Conservation (phyloP, 495 filamentous ascomycete species). For the Hypoxylon fragiforme region DNA sequence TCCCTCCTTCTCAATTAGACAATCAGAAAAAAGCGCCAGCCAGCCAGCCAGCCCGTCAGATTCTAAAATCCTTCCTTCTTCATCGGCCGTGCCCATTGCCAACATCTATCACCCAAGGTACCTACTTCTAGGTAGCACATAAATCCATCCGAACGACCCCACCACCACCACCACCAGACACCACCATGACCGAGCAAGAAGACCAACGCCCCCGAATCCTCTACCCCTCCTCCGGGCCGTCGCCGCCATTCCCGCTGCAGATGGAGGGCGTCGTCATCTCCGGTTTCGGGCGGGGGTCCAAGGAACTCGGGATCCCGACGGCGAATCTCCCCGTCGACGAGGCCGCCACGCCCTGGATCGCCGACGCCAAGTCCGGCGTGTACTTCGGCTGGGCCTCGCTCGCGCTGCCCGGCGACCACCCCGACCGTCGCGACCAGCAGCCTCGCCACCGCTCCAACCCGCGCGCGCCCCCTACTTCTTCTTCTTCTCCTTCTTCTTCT, state of each 20-base stretch:
- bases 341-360: constrained; percentile 67
- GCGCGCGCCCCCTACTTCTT: constrained; percentile 11
- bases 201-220: constrained; percentile 60
- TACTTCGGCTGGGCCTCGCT: constrained; percentile 90
- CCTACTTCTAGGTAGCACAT: neutral
- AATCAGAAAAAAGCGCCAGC: no score
- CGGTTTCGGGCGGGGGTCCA: constrained; percentile 91
- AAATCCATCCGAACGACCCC: neutral
- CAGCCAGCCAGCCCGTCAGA: neutral
- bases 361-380: constrained; percentile 72
- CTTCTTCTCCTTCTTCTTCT: constrained; percentile 1
- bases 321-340: constrained; percentile 90
- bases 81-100: neutral
- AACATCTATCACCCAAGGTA: neutral
- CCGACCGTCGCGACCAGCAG: constrained; percentile 29
- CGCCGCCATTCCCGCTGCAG: constrained; percentile 75
- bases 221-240: constrained; percentile 71
- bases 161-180: neutral
- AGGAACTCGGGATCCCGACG: constrained; percentile 94
- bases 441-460: constrained; percentile 14
- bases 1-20: no score
- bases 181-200: constrained; percentile 23
- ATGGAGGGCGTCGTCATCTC: constrained; percentile 84
- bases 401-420: constrained; percentile 49
- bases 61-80: neutral